Base-by-base conservation (phyloP, 139 green algal genomes). In the Micractinium sp. region DNA sequence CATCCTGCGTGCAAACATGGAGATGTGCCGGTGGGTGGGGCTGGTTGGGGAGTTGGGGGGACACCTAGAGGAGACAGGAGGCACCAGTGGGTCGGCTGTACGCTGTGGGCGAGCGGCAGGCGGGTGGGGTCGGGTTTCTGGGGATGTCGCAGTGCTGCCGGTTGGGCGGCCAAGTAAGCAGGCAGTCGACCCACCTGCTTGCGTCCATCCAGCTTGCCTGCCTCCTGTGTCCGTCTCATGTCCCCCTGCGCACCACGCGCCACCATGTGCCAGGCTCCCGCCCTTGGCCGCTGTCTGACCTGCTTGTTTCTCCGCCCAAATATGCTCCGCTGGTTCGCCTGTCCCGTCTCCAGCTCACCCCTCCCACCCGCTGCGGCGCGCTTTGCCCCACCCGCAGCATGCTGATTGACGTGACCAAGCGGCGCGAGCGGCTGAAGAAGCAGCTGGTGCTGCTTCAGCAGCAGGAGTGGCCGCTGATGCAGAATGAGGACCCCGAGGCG, bases 381-480 rank as follows among this genome's bases (percentile, higher is more conserved):
- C 39, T 31, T 16, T 25, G 2, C 29, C 36, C 69, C 69, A 19
- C 41, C 63, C 31, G 71, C 85, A 88, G 85, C 78, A 63, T 95
- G 81, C 77, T 96, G 75, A 71, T 90, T 31, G 93, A 96, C 47
- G 88, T 91, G 25, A 85, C 90, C 67, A 82, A 87, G 56, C 82
- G 88, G 81, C 90, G 93, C 4, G 94, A 96, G 90, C 87, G 82
- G 27, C 81, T 95, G 53, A 95, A 94, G 87, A 88, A 79, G 61
- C 82, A 87, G 77, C 63, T 87, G 27, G 29, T 71, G 2, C 12
- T 35, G 39, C 41, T 75, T 35, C 82, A 53, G 56, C 78, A 76
- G 47, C 56, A 80, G 60, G 18, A 90, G 78, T 66, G 33, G 78
- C 41, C 29, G 75, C 75, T 56, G 47, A 76, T 87, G 81, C 80